These are phyloP conservation scores for Ramalina intermedia DNA, from an alignment of 495 filamentous ascomycete species.

Conservation along the genomic window DNA sequence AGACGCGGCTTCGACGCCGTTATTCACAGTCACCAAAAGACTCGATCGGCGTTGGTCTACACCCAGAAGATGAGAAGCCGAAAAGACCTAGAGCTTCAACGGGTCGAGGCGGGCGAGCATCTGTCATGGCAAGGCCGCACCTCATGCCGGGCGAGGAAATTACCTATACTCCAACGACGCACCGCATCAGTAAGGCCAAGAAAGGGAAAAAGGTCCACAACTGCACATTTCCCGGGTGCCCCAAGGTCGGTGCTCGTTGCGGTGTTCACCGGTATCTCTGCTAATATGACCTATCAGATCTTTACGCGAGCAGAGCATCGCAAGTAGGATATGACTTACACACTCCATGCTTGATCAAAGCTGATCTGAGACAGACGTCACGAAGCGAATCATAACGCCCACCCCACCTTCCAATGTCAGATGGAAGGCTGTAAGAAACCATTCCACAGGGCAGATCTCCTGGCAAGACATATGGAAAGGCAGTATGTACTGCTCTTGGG, in stretches of 20 bases:
- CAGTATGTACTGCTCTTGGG: slow-evolving; percentile 42
- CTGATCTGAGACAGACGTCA: slow-evolving; percentile 47
- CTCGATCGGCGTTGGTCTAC: background rate
- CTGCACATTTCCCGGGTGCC: slow-evolving; percentile 47
- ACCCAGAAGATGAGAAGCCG: background rate
- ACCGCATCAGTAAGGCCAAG: slow-evolving; percentile 67
- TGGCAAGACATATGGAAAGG: slow-evolving; percentile 66
- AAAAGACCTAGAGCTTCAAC: background rate
- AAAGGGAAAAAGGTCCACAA: slow-evolving; percentile 69
- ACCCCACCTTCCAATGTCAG: slow-evolving; percentile 52
- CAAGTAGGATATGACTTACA: slow-evolving; percentile 32
- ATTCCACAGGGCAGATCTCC: slow-evolving; percentile 68
- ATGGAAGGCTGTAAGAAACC: slow-evolving; percentile 56
- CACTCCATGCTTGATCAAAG: background rate
- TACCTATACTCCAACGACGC: slow-evolving; percentile 55
- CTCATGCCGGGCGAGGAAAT: slow-evolving; percentile 14
- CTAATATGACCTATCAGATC: slow-evolving; percentile 30
- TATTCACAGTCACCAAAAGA: background rate
- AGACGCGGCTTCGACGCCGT: background rate
- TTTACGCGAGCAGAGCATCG: slow-evolving; percentile 81
- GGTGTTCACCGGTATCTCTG: background rate
- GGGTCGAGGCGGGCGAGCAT: background rate
- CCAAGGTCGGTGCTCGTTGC: slow-evolving; percentile 37
- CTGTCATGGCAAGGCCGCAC: background rate
- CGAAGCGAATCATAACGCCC: slow-evolving; percentile 67